Conservation (phyloP, 306 rosid genomes). For the Lathyrus tuberosus region DNA sequence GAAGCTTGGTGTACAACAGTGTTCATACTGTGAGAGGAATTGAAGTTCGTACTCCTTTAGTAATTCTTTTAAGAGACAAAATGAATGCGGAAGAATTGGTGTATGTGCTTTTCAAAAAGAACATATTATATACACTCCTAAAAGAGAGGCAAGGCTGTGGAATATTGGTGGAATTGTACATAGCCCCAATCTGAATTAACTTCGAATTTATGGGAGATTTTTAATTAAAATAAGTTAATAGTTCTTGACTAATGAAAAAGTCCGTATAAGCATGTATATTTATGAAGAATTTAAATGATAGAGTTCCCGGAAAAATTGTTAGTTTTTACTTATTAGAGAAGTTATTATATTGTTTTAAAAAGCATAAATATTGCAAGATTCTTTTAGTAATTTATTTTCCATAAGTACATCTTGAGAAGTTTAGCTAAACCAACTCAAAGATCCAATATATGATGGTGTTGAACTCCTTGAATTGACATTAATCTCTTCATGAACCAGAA, state of each 20-base stretch:
- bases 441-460: not conserved
- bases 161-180: not conserved
- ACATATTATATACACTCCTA: not conserved
- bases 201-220: slow-evolving; percentile 4
- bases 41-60: not conserved
- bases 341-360: not conserved
- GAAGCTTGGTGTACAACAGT: not conserved
- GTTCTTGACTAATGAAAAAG: not conserved
- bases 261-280: not conserved
- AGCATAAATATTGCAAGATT: not conserved
- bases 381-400: not conserved
- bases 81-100: slow-evolving; percentile 12
- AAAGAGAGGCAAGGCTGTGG: not conserved
- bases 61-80: slow-evolving; percentile 4
- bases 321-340: not conserved
- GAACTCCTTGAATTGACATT: not conserved
- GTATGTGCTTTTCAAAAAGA: not conserved
- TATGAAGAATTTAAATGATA: not conserved
- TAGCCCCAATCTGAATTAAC: not conserved
- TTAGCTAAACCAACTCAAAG: not conserved
- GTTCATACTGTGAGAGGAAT: not conserved
- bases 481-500: not conserved
- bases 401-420: not conserved
- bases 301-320: not conserved
- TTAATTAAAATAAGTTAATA: not conserved